Percentiles rank a stretch among this genome's conserved stretches.
Conservation (phyloP, 2,329 filamentous ascomycete genomes). For the Blumeria hordei region DNA sequence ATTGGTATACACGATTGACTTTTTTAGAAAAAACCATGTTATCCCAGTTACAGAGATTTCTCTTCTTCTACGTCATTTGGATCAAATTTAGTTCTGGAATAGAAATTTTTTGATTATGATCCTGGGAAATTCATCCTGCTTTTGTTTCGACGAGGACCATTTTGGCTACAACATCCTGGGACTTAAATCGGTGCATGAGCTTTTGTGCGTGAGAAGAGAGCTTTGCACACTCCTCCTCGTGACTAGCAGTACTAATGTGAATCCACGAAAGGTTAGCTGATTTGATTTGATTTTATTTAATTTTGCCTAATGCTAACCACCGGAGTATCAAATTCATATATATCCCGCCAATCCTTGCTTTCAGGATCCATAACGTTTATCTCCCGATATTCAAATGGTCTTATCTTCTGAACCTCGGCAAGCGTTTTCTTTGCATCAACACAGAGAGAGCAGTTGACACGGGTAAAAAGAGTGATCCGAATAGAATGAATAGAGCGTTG, state of each 20-base stretch:
- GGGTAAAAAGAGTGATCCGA: slow-evolving; percentile 53
- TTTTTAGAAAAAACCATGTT: too few relatives aligned
- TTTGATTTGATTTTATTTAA: neutral
- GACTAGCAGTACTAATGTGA: slow-evolving; percentile 31
- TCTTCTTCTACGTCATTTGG: too few relatives aligned
- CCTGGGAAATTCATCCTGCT: too few relatives aligned
- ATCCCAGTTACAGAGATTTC: too few relatives aligned
- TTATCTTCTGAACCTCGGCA: slow-evolving; percentile 38
- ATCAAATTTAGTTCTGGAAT: too few relatives aligned
- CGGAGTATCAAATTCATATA: slow-evolving; percentile 65
- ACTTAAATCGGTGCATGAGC: slow-evolving; percentile 55
- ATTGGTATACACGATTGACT: too few relatives aligned
- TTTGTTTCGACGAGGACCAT: slow-evolving; percentile 29
- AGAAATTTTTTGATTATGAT: too few relatives aligned
- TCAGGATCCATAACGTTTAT: slow-evolving; percentile 42
- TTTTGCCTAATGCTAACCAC: slow-evolving; percentile 26
- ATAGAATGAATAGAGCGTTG: slow-evolving; percentile 23
- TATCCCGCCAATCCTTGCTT: slow-evolving; percentile 38
- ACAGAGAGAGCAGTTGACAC: slow-evolving; percentile 48
- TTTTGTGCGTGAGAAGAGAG: slow-evolving; percentile 26
- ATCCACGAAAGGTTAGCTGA: slow-evolving; percentile 17
- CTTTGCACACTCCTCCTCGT: slow-evolving; percentile 24
- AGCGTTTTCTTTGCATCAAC: slow-evolving; percentile 41
- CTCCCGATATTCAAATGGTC: slow-evolving; percentile 45
- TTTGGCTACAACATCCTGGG: slow-evolving; percentile 37